Percentiles rank a stretch among this genome's conserved stretches.
Conservation (phyloP, 345 rosid species). For the Rubroshorea leprosula region DNA sequence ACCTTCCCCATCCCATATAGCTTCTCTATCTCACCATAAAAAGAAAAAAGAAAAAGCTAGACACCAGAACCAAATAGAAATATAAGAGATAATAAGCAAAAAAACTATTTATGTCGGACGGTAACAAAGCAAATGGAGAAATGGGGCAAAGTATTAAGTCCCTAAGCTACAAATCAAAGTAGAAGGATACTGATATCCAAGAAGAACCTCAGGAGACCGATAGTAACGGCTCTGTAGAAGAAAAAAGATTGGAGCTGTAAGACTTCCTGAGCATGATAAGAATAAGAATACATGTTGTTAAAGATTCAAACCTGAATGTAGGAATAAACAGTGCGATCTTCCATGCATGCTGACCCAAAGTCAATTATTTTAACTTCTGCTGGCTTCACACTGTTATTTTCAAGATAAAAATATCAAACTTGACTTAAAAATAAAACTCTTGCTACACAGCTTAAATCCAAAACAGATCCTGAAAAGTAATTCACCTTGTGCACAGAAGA, state of each 20-base stretch:
- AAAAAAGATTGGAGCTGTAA: slow-evolving; percentile 21
- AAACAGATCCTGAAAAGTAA: slow-evolving; percentile 20
- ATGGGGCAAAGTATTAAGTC: neutral
- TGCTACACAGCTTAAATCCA: slow-evolving; percentile 10
- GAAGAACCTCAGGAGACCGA: slow-evolving; percentile 97
- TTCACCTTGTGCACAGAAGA: slow-evolving; percentile 86
- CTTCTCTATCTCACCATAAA: neutral
- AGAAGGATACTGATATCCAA: slow-evolving; percentile 97
- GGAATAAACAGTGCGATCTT: slow-evolving; percentile 95
- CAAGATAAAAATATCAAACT: slow-evolving; percentile 18
- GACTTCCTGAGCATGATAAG: slow-evolving; percentile 11
- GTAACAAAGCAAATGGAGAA: slow-evolving; percentile 1
- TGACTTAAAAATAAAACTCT: slow-evolving; percentile 11
- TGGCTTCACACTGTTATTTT: slow-evolving; percentile 70
- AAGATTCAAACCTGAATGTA: slow-evolving; percentile 77
- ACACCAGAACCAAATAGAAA: neutral
- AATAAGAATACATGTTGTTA: slow-evolving; percentile 1
- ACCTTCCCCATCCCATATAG: neutral
- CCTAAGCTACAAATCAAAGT: slow-evolving; percentile 8
- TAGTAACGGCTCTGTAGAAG: slow-evolving; percentile 96
- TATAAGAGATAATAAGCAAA: neutral
- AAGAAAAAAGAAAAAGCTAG: neutral
- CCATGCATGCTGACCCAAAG: slow-evolving; percentile 99
- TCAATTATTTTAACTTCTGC: slow-evolving; percentile 96
- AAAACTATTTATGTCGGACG: too few species aligned